phyloP scores from a whole-genome alignment of 1,284 basidiomycete genomes.

The Bjerkandera adusta region DNA sequence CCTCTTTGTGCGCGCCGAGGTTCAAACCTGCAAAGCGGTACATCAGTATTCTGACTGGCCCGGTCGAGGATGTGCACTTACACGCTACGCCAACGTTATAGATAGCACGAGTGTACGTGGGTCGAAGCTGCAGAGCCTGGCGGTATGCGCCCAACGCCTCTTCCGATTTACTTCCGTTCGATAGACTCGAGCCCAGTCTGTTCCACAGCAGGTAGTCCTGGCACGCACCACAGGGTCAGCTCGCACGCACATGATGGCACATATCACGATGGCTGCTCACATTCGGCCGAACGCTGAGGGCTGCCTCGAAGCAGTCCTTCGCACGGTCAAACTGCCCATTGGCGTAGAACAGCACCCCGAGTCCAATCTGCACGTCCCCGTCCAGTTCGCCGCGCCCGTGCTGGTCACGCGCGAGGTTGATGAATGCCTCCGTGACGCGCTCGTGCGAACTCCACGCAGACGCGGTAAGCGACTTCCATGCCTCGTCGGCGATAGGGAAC shows the following conservation, averaged over 20 bases:
- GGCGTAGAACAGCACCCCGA: constrained; percentile 94
- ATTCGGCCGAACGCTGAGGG: constrained; percentile 75
- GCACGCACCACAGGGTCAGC: background rate
- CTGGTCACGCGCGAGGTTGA: constrained; percentile 82
- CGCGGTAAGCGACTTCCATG: constrained; percentile 56
- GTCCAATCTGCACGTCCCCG: constrained; percentile 90
- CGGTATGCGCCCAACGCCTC: constrained; percentile 95
- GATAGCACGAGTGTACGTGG: constrained; percentile 95
- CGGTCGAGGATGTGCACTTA: constrained; percentile 36
- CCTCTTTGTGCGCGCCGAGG: constrained; percentile 94
- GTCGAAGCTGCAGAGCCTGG: constrained; percentile 89
- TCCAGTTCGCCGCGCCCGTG: constrained; percentile 75
- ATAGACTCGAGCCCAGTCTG: constrained; percentile 90
- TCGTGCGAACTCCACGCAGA: constrained; percentile 86
- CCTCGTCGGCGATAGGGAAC: constrained; percentile 55
- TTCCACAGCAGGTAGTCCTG: constrained; percentile 98
- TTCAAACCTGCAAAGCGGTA: constrained; percentile 67
- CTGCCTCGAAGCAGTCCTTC: constrained; percentile 89
- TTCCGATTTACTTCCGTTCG: constrained; percentile 94
- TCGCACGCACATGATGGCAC: background rate
- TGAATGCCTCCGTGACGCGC: constrained; percentile 81
- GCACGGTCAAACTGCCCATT: constrained; percentile 77
- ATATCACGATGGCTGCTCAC: constrained; percentile 32
- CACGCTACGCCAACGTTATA: constrained; percentile 98
- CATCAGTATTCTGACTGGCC: background rate